Percentiles rank a stretch among this genome's conserved stretches.
These are phyloP conservation scores for Gossypium longicalyx DNA, from an alignment of 345 rosid species.

Conservation along the genomic window DNA sequence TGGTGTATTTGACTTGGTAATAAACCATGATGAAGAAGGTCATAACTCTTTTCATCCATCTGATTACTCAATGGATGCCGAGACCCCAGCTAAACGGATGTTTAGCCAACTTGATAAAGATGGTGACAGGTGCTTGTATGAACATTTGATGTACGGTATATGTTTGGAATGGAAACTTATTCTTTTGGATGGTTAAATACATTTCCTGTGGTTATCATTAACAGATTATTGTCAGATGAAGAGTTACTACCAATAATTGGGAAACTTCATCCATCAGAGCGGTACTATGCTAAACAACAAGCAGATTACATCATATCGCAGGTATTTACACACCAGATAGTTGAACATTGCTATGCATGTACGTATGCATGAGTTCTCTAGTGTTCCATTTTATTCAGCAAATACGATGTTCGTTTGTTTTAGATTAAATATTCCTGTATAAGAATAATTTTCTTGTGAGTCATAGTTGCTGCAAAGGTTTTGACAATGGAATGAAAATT, in stretches of 20 bases:
- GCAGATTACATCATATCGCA: conserved; percentile 84
- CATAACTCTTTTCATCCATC: conserved; percentile 51
- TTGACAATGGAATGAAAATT: background rate
- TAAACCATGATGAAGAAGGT: conserved; percentile 80
- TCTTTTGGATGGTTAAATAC: conserved; percentile 17
- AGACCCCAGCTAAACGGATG: conserved; percentile 70
- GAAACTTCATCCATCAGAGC: conserved; percentile 93
- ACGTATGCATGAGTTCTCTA: background rate
- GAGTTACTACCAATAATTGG: conserved; percentile 74
- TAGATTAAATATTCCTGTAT: background rate
- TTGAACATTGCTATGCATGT: background rate
- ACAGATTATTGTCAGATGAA: conserved; percentile 63
- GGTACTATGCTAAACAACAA: conserved; percentile 89
- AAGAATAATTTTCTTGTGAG: background rate
- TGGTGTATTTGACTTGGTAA: conserved; percentile 83
- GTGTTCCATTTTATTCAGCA: background rate
- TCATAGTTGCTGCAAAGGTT: background rate
- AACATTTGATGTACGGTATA: background rate
- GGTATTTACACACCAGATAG: conserved; percentile 35
- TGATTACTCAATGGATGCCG: conserved; percentile 66
- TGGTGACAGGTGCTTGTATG: conserved; percentile 63
- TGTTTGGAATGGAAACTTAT: conserved; percentile 2
- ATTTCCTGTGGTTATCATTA: conserved; percentile 14
- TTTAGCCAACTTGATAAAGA: conserved; percentile 87
- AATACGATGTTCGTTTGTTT: background rate